phyloP scores from a whole-genome alignment of 495 filamentous ascomycete species.

The Sabuloglossum arenarium region DNA sequence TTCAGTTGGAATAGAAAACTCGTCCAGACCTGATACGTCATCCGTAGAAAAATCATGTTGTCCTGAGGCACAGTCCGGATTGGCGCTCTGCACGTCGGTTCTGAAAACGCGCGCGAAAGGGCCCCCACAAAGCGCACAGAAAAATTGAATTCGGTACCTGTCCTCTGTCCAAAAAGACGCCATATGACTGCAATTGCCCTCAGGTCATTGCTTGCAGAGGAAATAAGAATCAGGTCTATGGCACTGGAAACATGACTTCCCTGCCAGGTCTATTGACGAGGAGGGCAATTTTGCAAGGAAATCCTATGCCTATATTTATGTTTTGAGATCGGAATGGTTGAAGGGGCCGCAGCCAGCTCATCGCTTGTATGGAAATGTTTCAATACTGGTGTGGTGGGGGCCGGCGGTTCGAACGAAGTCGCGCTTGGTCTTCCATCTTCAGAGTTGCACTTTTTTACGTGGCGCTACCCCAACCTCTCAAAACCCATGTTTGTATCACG shows the following conservation, averaged over 20 bases:
- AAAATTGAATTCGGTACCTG: constrained; percentile 16
- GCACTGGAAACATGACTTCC: not conserved
- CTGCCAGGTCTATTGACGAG: not conserved
- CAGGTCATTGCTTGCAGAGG: not conserved
- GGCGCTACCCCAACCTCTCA: not conserved
- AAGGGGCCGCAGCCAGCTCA: not conserved
- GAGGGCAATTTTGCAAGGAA: too few species aligned
- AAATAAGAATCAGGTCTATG: not conserved
- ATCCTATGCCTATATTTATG: not conserved
- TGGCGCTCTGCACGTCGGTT: constrained; percentile 10
- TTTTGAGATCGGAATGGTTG: not conserved
- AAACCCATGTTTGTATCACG: not conserved
- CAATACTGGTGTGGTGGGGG: too few species aligned
- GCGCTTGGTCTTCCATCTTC: not conserved
- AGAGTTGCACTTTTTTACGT: not conserved
- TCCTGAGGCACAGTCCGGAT: not conserved
- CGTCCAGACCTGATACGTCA: constrained; percentile 8
- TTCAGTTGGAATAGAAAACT: constrained; percentile 12
- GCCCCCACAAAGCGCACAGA: constrained; percentile 18
- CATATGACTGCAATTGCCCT: not conserved
- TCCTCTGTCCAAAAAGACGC: constrained; percentile 4
- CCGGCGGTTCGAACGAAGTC: not conserved
- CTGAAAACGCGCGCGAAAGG: constrained; percentile 17
- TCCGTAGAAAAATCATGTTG: constrained; percentile 2
- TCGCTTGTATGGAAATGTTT: too few species aligned